Evolutionary conservation across 371 early-diverging fungal genomes (phyloP), one percentile per base, ranked within the genome.

Genomic region (Mucor indicus): DNA sequence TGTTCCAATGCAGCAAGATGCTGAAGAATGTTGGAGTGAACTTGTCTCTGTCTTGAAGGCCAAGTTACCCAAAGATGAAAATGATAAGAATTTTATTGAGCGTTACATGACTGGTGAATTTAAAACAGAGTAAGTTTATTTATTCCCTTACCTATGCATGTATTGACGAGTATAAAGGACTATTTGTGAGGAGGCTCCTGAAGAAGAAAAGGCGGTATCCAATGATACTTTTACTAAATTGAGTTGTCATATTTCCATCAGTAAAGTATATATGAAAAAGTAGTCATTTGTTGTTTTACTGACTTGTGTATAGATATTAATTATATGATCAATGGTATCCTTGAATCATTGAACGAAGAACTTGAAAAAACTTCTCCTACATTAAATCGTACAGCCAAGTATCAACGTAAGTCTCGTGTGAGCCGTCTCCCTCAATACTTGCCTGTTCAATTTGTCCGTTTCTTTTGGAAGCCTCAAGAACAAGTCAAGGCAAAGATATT

Each of bases 1-100:
- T 58, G 47, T 85, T 15, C 88, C 79, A 63, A 72, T 79, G 74
- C 98, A 98, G 62, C 98, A 98, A 72, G 99, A 98, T 69, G 99
- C 99, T 3, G 96, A 98, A 64, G 99, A 98, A 65, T 95, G 94
- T 66, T 97, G 96, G 96, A 87, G 81, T 52, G 73, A 81, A 27
- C 50, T 91, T 33, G 59, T 91, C 2, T 78, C 83, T 1, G 81
- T 81, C 0, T 63, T 91, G 48, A 78, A 75, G 30, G 71, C 80
- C 15, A 85, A 80, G 45, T 72, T 89, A n/a, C 84, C 83, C 4
- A 69, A 81, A 9, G 71, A 83, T 4, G 62, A 60, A 10, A 62
- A 67, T 12, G 60, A 55, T n/a, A 69, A 67, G 17, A 81, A 79
- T 35, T 90, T 93, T 45, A 77, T 98, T 15, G 83, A 90, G 1